These are phyloP conservation scores for Phylloporus sp. DNA, from an alignment of 768 basidiomycete species.

Conservation along the genomic window DNA sequence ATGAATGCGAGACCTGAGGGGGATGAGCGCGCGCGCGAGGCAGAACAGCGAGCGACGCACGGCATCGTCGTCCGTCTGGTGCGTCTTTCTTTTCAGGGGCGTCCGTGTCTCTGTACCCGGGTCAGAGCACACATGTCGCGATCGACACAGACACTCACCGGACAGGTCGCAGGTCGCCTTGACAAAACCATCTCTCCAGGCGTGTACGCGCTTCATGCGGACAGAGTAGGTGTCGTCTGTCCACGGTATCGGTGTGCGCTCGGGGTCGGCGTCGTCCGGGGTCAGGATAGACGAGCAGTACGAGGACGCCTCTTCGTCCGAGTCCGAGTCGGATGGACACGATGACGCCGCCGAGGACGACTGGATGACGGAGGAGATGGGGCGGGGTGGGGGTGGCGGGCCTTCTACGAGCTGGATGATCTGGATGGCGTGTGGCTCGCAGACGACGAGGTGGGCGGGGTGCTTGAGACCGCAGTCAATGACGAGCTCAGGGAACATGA, in stretches of 20 bases:
- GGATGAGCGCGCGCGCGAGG: constrained; percentile 10
- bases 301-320: constrained; percentile 52
- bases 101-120: constrained; percentile 18
- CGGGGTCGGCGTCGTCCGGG: constrained; percentile 33
- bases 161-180: constrained; percentile 39
- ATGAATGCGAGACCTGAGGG: constrained; percentile 45
- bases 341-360: constrained; percentile 38
- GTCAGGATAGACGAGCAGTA: constrained; percentile 69
- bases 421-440: constrained; percentile 50
- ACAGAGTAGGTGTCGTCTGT: constrained; percentile 49
- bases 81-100: constrained; percentile 46
- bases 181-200: constrained; percentile 63
- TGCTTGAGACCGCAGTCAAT: constrained; percentile 34
- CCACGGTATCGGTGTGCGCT: constrained; percentile 21
- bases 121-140: constrained; percentile 6
- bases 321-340: constrained; percentile 33
- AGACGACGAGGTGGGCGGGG: constrained; percentile 42
- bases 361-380: constrained; percentile 32
- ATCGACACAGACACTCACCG: constrained; percentile 32
- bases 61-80: constrained; percentile 38
- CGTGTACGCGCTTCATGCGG: constrained; percentile 64
- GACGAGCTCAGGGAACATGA: constrained; percentile 24
- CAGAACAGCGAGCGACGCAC: constrained; percentile 27
- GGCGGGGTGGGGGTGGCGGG: constrained; percentile 44
- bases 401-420: constrained; percentile 76